A percentile compares a stretch with the other conserved stretches of the same genome.
phyloP scores from a whole-genome alignment of 2,329 filamentous ascomycete species.

The Orbilia ellipsospora region DNA sequence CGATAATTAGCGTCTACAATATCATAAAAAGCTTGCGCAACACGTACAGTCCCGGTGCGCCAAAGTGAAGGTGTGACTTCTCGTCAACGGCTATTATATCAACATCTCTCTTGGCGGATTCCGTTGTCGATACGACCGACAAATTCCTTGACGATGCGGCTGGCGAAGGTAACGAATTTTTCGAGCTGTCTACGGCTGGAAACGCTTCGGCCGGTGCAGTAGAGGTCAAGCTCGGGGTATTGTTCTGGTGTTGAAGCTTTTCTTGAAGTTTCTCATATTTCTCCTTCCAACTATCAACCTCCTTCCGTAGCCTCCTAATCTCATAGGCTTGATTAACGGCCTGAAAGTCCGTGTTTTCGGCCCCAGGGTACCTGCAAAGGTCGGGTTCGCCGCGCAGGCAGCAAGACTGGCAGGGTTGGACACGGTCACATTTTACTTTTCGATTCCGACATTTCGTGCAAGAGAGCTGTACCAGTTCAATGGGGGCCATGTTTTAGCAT shows the following conservation, averaged over 20 bases:
- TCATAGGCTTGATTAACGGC: slow-evolving; percentile 51
- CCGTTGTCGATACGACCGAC: slow-evolving; percentile 14
- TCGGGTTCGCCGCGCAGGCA: slow-evolving; percentile 42
- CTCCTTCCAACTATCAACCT: slow-evolving; percentile 41
- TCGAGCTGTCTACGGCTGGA: slow-evolving; percentile 1
- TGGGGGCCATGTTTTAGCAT: slow-evolving; percentile 41
- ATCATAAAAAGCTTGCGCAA: neutral
- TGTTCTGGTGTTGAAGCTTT: slow-evolving; percentile 5
- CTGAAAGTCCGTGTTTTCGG: slow-evolving; percentile 36
- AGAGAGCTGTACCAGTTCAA: slow-evolving; percentile 41
- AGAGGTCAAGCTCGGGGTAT: neutral
- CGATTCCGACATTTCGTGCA: slow-evolving; percentile 50
- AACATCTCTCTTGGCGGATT: slow-evolving; percentile 4
- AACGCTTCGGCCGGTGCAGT: slow-evolving; percentile 12
- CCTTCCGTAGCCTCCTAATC: slow-evolving; percentile 45
- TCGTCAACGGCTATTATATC: slow-evolving; percentile 37
- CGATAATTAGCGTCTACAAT: slow-evolving; percentile 1
- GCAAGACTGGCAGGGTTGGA: slow-evolving; percentile 47
- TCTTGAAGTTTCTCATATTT: slow-evolving; percentile 43
- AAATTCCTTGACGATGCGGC: slow-evolving; percentile 9
- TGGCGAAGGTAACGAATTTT: slow-evolving; percentile 25
- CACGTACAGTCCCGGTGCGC: slow-evolving; percentile 45
- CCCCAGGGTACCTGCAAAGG: slow-evolving; percentile 35
- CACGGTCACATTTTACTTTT: slow-evolving; percentile 54
- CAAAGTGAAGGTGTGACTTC: slow-evolving; percentile 53